A percentile compares a stretch with the other conserved stretches of the same genome.
Evolutionary conservation across 768 basidiomycete species (phyloP).

Genomic region (Lentinula guzmanii): DNA sequence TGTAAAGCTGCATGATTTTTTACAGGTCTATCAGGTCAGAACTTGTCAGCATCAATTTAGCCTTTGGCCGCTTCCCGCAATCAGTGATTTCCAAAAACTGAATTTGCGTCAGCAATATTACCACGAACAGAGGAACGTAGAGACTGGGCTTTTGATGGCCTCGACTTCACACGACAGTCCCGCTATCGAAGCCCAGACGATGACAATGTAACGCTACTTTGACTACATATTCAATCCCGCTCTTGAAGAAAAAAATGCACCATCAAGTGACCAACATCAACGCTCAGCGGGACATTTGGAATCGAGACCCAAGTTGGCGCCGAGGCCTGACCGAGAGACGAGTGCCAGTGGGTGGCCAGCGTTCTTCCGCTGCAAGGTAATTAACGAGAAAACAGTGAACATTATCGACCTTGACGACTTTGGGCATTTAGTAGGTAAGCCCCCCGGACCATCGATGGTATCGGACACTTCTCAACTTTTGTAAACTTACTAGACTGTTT

Average conservation of each 20-base stretch:
- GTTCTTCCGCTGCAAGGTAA: background rate
- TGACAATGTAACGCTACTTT: background rate
- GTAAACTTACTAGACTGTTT: background rate
- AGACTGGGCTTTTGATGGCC: background rate
- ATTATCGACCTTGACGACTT: no score
- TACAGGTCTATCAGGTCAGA: no score
- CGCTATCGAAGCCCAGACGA: background rate
- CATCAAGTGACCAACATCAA: background rate
- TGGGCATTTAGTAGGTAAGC: no score
- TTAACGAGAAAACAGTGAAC: no score
- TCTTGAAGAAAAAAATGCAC: background rate
- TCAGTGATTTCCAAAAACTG: background rate
- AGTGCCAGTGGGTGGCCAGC: background rate
- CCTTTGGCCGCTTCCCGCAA: background rate
- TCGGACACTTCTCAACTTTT: background rate
- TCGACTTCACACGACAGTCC: background rate
- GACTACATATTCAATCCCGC: background rate
- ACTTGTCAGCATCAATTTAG: background rate
- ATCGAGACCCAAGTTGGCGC: background rate
- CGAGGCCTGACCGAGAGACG: background rate
- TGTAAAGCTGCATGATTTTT: no score
- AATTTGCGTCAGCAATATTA: background rate
- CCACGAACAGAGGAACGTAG: background rate
- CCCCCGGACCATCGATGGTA: no score
- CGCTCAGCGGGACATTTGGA: background rate